Evolutionary conservation across 495 filamentous ascomycete species (phyloP), one percentile per base, ranked within the genome.

Genomic region (Penicillium waksmanii): DNA sequence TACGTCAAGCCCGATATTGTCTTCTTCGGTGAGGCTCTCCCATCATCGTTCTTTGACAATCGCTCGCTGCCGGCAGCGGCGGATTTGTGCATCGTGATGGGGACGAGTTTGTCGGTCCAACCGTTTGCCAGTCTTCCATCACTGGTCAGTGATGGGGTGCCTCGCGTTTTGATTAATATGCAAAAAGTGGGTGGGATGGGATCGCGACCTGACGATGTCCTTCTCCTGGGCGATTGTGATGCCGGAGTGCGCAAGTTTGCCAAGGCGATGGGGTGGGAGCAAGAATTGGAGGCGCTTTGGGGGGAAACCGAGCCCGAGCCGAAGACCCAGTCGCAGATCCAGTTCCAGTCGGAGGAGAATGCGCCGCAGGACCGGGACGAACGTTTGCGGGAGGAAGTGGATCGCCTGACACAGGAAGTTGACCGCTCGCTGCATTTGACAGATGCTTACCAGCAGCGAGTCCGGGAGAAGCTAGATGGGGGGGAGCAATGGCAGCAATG

Each of bases 1-100:
- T 72, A 96, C 6, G 92, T 98, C 50, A 98, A 98, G 74, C 95
- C 95, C 3, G 94, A 97, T 65, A 98, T 98, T 74, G 92, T 96
- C 3, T 98, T 98, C 76, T 98, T 98, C 66, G 95, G 94, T 47
- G 95, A 98, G 74, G 78, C 85, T 23, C 76, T 98, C 27, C 96
- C 95, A 0, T 70, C 71, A 10, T 66, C 70, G 0, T 98, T 98
- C 71, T 86, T 87, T 64, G 62, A 72, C 3, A 89, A 86, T 58
- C 74, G 77, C 19, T 57, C 65, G 21, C 63, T 89, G 17, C 83
- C 85, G 2, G 74, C 65, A 15, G 68, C 79, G 59, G 91, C 93
- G 3, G 94, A 98, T 71, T 73, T 98, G 31, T 85, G 87, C 51
- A 88, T 98, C 40, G 82, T 98, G 40, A 91, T 98, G 85, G 95